A percentile compares a stretch with the other conserved stretches of the same genome.
Evolutionary conservation across 495 filamentous ascomycete genomes (phyloP).

Genomic region (Penicillium mononematosum): DNA sequence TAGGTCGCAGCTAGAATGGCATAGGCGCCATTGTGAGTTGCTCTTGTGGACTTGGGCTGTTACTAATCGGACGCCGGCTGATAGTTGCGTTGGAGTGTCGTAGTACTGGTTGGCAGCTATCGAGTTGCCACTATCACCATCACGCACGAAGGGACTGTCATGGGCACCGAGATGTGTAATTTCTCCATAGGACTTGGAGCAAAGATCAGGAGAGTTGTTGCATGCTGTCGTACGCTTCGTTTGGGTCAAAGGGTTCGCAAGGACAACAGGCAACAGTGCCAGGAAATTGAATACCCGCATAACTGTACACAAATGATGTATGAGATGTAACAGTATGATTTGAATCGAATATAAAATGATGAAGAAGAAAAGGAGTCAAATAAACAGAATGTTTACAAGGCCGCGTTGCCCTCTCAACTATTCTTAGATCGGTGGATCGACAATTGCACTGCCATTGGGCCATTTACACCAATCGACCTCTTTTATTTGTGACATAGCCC

Average conservation of each 20-base stretch:
- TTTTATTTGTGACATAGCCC: conserved; percentile 5
- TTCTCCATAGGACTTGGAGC: conserved; percentile 57
- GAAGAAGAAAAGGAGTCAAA: conserved; percentile 6
- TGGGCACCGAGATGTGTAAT: conserved; percentile 66
- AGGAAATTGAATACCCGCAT: conserved; percentile 36
- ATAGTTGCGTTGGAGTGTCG: conserved; percentile 69
- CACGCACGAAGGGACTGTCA: conserved; percentile 58
- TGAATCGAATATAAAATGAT: conserved; percentile 3
- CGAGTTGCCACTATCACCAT: conserved; percentile 50
- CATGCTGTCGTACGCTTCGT: conserved; percentile 45
- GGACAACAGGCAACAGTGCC: conserved; percentile 32
- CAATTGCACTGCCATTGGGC: conserved; percentile 14
- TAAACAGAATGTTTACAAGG: conserved; percentile 21
- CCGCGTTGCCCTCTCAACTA: conserved; percentile 41
- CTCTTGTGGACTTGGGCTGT: conserved; percentile 67
- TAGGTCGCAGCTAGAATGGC: conserved; percentile 62
- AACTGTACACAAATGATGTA: conserved; percentile 8
- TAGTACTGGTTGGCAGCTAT: conserved; percentile 66
- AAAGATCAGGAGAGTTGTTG: conserved; percentile 63
- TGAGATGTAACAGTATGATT: conserved; percentile 5
- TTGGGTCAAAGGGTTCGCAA: conserved; percentile 29
- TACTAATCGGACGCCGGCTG: conserved; percentile 68
- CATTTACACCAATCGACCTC: not conserved
- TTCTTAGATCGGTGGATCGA: conserved; percentile 33
- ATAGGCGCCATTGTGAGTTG: conserved; percentile 59